These are phyloP conservation scores for Yarrowia sp. DNA, from an alignment of 805 yeast genomes.

Conservation along the genomic window DNA sequence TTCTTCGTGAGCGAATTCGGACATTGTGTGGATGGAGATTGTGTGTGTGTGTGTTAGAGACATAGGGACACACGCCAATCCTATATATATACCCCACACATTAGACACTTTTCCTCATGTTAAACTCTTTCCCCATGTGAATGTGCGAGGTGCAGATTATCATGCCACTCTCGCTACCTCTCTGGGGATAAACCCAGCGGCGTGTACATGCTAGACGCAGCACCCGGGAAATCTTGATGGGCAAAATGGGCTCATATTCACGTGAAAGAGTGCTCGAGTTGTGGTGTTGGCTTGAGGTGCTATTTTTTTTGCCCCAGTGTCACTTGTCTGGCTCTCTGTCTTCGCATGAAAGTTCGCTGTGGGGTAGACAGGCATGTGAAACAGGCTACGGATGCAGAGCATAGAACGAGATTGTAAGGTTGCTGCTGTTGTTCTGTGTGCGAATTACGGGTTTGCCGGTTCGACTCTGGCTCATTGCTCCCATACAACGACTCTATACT, in stretches of 20 bases:
- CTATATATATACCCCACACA: constrained; percentile 21
- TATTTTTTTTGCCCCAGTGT: too few relatives aligned
- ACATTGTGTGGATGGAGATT: neutral
- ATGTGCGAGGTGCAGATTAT: constrained; percentile 22
- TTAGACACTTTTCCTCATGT: neutral
- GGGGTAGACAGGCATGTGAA: too few relatives aligned
- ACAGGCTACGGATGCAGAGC: too few relatives aligned
- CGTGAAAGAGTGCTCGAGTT: neutral
- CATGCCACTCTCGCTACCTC: constrained; percentile 23
- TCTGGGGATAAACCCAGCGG: constrained; percentile 7
- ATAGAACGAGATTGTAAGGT: too few relatives aligned
- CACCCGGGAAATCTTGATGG: neutral
- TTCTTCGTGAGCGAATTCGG: constrained; percentile 21
- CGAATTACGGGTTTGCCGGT: too few relatives aligned
- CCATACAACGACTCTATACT: too few relatives aligned
- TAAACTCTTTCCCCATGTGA: constrained; percentile 23
- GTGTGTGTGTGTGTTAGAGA: too few relatives aligned
- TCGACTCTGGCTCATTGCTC: too few relatives aligned
- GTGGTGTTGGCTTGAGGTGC: too few relatives aligned
- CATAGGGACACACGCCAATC: too few relatives aligned
- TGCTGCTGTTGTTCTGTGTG: too few relatives aligned
- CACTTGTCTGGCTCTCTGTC: neutral
- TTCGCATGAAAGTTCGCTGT: constrained; percentile 5
- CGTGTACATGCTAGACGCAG: constrained; percentile 11
- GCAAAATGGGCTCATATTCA: constrained; percentile 18